phyloP scores from a whole-genome alignment of 1,139 yeast species.

The Lodderomyces parapsilosis region DNA sequence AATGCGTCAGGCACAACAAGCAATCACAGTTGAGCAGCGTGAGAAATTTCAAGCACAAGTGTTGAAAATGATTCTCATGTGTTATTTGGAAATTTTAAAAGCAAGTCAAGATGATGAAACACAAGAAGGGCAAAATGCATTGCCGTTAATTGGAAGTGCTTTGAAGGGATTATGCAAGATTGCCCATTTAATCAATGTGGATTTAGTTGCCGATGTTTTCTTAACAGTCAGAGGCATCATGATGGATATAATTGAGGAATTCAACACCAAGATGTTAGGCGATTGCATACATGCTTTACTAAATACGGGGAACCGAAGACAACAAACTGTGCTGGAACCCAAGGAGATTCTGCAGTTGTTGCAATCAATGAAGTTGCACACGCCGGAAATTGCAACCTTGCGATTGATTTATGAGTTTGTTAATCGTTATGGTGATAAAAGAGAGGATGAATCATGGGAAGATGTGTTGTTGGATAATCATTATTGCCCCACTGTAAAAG shows the following conservation, averaged over 20 bases:
- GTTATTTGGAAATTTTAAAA: constrained; percentile 77
- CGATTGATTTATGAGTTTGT: constrained; percentile 76
- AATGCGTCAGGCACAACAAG: constrained; percentile 80
- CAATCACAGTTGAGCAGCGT: constrained; percentile 82
- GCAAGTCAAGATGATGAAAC: constrained; percentile 28
- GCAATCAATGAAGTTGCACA: constrained; percentile 44
- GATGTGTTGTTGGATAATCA: constrained; percentile 74
- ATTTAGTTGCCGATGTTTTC: constrained; percentile 85
- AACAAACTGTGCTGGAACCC: background rate
- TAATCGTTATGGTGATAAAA: constrained; percentile 58
- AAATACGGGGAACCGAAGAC: background rate
- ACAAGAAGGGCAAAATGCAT: constrained; percentile 49
- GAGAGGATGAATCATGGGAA: constrained; percentile 64
- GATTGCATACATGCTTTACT: constrained; percentile 19
- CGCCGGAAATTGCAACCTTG: constrained; percentile 85
- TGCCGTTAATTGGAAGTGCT: constrained; percentile 71
- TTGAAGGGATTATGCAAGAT: constrained; percentile 88
- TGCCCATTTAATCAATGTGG: constrained; percentile 91
- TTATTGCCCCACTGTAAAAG: constrained; percentile 75
- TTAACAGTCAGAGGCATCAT: constrained; percentile 84
- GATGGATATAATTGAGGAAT: constrained; percentile 38
- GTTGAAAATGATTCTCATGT: constrained; percentile 64
- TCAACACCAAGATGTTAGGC: constrained; percentile 2
- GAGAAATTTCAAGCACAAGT: constrained; percentile 84
- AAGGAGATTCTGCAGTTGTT: constrained; percentile 21